Evolutionary conservation across 139 green algal species (phyloP).

Genomic region (Spirogloea muscicola): DNA sequence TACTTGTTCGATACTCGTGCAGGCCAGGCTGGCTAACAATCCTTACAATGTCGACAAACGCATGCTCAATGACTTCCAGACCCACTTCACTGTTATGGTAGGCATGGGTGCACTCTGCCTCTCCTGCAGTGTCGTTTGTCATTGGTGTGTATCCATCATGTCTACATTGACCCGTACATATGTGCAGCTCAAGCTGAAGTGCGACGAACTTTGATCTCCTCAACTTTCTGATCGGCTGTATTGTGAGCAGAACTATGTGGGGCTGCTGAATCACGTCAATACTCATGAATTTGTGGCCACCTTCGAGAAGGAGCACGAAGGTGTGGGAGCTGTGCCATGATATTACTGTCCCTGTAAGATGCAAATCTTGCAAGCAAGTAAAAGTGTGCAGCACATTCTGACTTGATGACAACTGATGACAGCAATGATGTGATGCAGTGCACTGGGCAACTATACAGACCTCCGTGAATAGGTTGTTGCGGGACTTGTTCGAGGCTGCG

Average conservation of each 20-base stretch:
- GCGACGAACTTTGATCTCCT: not conserved
- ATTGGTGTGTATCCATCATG: too few relatives aligned
- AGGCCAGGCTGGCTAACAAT: constrained; percentile 44
- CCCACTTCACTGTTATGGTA: constrained; percentile 50
- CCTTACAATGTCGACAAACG: constrained; percentile 8
- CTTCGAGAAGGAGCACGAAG: constrained; percentile 40
- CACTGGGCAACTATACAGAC: constrained; percentile 15
- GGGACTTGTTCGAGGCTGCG: constrained; percentile 30
- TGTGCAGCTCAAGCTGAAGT: too few relatives aligned
- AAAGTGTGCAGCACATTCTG: too few relatives aligned
- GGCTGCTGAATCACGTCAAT: constrained; percentile 26
- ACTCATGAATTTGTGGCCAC: constrained; percentile 34
- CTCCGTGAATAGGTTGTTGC: constrained; percentile 14
- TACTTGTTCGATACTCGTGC: too few relatives aligned
- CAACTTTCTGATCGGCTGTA: not conserved
- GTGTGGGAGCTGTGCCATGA: too few relatives aligned
- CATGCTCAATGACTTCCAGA: constrained; percentile 33
- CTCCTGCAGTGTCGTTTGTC: too few relatives aligned
- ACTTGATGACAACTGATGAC: too few relatives aligned
- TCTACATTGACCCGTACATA: too few relatives aligned
- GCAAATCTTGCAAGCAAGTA: too few relatives aligned
- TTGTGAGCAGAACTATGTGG: constrained; percentile 25
- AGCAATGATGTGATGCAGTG: constrained; percentile 30
- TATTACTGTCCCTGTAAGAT: too few relatives aligned
- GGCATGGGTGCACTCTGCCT: too few relatives aligned